phyloP scores from a whole-genome alignment of 1,284 basidiomycete species.

The Papiliotrema flavescens region DNA sequence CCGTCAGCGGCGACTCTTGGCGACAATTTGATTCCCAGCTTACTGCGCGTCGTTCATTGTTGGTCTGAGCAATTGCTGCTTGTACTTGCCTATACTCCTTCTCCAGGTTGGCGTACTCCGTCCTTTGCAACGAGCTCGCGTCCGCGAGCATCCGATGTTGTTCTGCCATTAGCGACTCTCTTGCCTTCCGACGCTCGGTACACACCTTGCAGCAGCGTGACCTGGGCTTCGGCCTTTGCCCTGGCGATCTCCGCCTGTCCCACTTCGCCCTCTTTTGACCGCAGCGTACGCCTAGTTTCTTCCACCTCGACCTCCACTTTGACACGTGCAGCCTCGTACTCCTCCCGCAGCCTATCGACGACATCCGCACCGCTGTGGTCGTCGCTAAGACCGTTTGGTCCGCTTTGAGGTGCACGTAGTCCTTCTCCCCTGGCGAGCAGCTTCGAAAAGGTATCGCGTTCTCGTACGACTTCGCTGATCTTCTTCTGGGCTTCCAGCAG shows the following conservation, averaged over 20 bases:
- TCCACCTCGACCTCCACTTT: constrained; percentile 63
- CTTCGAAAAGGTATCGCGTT: constrained; percentile 78
- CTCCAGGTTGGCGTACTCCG: constrained; percentile 35
- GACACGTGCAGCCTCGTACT: constrained; percentile 66
- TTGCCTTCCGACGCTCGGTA: neutral
- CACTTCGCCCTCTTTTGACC: constrained; percentile 60
- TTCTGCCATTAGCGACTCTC: constrained; percentile 33
- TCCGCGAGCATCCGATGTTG: constrained; percentile 45
- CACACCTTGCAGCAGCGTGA: constrained; percentile 65
- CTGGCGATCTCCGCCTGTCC: constrained; percentile 63
- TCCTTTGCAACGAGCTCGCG: constrained; percentile 41
- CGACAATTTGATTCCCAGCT: constrained; percentile 1
- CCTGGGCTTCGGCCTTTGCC: constrained; percentile 75
- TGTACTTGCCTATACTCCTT: constrained; percentile 36
- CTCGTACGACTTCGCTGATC: constrained; percentile 75
- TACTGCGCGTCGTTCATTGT: constrained; percentile 35
- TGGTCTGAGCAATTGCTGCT: constrained; percentile 29
- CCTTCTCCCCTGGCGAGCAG: constrained; percentile 57
- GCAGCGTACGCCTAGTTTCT: constrained; percentile 64
- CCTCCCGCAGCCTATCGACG: constrained; percentile 31
- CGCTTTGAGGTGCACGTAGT: constrained; percentile 11
- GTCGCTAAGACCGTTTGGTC: constrained; percentile 19
- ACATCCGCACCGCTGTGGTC: constrained; percentile 20
- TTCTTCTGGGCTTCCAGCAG: constrained; percentile 65
- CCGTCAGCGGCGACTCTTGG: neutral